Evolutionary conservation across 768 basidiomycete species (phyloP).

Genomic region (Coprinopsis marcescibilis): DNA sequence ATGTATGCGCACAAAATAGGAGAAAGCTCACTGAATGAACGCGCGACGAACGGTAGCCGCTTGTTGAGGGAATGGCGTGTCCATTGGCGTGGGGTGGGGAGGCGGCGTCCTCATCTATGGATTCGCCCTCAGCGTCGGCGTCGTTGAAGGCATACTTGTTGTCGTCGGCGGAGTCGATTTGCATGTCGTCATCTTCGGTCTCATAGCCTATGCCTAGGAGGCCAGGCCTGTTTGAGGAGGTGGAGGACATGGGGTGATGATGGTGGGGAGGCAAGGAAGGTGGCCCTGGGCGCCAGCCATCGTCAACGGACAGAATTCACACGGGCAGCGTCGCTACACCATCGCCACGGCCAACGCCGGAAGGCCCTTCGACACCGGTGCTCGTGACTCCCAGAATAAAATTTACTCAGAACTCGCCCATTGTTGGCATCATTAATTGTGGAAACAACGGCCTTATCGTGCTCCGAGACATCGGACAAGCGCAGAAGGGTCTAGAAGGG

Average conservation of each 20-base stretch:
- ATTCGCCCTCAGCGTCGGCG: constrained; percentile 55
- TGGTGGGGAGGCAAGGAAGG: constrained; percentile 28
- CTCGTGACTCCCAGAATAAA: constrained; percentile 35
- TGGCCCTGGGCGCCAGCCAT: constrained; percentile 42
- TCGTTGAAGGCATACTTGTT: constrained; percentile 44
- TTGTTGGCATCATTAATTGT: constrained; percentile 3
- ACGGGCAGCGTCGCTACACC: constrained; percentile 51
- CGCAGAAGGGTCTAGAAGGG: not conserved
- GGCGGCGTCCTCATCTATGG: constrained; percentile 48
- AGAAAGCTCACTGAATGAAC: constrained; percentile 36
- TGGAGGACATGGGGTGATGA: constrained; percentile 28
- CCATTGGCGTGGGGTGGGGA: constrained; percentile 25
- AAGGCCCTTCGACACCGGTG: constrained; percentile 51
- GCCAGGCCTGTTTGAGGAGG: constrained; percentile 25
- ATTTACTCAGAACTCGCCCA: constrained; percentile 4
- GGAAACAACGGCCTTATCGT: not conserved
- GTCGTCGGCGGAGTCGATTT: constrained; percentile 60
- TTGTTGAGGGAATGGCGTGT: constrained; percentile 25
- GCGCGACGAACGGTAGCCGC: constrained; percentile 20
- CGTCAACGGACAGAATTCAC: constrained; percentile 52
- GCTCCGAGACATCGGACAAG: constrained; percentile 3
- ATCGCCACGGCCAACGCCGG: constrained; percentile 57
- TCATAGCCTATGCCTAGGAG: constrained; percentile 55
- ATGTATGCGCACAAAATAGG: constrained; percentile 11
- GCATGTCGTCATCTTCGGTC: constrained; percentile 64